Evolutionary conservation across 129 eudicot genomes (phyloP).

Genomic region (Lactuca sativa): DNA sequence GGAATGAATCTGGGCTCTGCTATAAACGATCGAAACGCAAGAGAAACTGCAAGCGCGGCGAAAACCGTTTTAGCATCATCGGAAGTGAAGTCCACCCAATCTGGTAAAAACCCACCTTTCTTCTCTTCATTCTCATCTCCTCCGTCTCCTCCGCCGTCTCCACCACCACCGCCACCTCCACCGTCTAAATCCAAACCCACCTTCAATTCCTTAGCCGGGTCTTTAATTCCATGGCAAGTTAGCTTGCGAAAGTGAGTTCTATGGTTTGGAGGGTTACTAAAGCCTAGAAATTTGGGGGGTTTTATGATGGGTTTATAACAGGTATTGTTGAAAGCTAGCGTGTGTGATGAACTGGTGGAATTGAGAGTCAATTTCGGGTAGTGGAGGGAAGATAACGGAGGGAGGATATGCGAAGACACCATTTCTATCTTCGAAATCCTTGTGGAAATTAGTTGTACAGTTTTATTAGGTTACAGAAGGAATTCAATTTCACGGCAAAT

Average conservation of each 20-base stretch:
- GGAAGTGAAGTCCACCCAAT: constrained; percentile 77
- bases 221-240: constrained; percentile 44
- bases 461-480: constrained; percentile 9
- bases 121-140: constrained; percentile 51
- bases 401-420: constrained; percentile 45
- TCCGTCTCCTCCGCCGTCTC: constrained; percentile 60
- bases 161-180: constrained; percentile 59
- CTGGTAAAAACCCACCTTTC: constrained; percentile 63
- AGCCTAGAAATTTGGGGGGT: constrained; percentile 31
- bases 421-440: constrained; percentile 26
- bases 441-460: background rate
- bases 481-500: background rate
- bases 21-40: constrained; percentile 86
- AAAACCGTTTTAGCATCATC: constrained; percentile 91
- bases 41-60: constrained; percentile 75
- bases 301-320: constrained; percentile 30
- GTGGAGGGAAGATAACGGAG: constrained; percentile 30
- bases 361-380: constrained; percentile 32
- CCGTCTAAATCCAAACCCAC: constrained; percentile 33
- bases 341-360: constrained; percentile 32
- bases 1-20: constrained; percentile 98
- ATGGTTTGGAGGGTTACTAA: constrained; percentile 13
- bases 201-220: constrained; percentile 49
- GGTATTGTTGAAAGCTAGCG: constrained; percentile 26
- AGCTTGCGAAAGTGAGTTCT: constrained; percentile 29